A percentile compares a stretch with the other conserved stretches of the same genome.
Conservation (phyloP, 192 early-diverging fungal genomes). For the Umbelopsis isabellina region DNA sequence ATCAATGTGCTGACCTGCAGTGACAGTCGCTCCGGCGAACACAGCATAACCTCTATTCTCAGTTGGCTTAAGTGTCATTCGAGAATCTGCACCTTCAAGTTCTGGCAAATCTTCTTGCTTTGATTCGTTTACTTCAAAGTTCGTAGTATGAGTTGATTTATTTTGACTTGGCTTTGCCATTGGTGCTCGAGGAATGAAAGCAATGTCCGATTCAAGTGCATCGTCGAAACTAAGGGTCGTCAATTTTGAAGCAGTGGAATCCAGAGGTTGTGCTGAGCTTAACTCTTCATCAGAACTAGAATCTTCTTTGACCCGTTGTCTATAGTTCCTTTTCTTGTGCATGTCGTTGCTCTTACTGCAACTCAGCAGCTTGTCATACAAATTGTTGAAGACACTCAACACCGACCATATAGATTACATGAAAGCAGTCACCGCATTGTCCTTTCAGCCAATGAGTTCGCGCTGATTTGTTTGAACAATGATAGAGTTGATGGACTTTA, state of each 20-base stretch:
- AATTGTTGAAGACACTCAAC: background rate
- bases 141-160: background rate
- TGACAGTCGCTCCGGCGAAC: background rate
- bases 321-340: constrained; percentile 12
- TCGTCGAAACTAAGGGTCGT: constrained; percentile 5
- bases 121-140: background rate
- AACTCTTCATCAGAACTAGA: constrained; percentile 1
- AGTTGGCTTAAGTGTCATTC: background rate
- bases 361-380: background rate
- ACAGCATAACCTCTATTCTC: background rate
- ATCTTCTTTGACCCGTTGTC: background rate
- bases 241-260: background rate
- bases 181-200: constrained; percentile 9
- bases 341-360: background rate
- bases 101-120: background rate
- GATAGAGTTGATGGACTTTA: too few species aligned
- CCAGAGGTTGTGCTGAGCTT: background rate
- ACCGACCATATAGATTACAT: background rate
- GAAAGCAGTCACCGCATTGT: too few species aligned
- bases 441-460: too few species aligned
- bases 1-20: background rate
- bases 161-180: background rate
- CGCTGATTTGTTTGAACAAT: too few species aligned
- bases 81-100: constrained; percentile 3
- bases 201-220: constrained; percentile 1